Percentiles rank a stretch among this genome's conserved stretches.
Conservation (phyloP, 1,139 yeast species). For the Pichia cactophila region DNA sequence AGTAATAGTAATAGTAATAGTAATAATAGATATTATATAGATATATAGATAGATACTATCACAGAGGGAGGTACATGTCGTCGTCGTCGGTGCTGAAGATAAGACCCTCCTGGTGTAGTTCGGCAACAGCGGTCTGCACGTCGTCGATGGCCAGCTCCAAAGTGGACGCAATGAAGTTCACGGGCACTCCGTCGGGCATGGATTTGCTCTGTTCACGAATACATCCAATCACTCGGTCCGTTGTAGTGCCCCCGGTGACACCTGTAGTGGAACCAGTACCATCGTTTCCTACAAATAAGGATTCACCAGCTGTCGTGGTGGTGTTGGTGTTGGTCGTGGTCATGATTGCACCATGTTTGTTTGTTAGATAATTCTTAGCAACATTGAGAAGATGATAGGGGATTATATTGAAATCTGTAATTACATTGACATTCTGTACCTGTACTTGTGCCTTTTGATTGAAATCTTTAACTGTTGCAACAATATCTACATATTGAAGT, state of each 20-base stretch:
- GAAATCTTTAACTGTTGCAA: slow-evolving; percentile 68
- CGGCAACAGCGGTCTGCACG: slow-evolving; percentile 35
- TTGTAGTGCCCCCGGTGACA: not conserved
- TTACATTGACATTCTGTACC: slow-evolving; percentile 51
- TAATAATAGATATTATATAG: too few relatives aligned
- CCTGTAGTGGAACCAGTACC: not conserved
- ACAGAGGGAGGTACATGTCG: not conserved
- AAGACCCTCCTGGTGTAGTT: slow-evolving; percentile 56
- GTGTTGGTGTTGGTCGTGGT: slow-evolving; percentile 1
- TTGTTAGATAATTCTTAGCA: slow-evolving; percentile 35
- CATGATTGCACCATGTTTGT: slow-evolving; percentile 27
- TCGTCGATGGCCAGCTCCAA: slow-evolving; percentile 38
- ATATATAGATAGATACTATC: slow-evolving; percentile 21
- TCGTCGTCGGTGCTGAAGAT: slow-evolving; percentile 57
- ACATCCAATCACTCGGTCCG: slow-evolving; percentile 21
- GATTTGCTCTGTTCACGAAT: slow-evolving; percentile 43
- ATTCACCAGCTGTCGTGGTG: slow-evolving; percentile 7
- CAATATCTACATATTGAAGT: slow-evolving; percentile 52
- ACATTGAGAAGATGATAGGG: slow-evolving; percentile 72
- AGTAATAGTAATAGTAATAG: too few relatives aligned
- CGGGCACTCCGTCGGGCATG: slow-evolving; percentile 70
- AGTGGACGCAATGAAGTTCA: slow-evolving; percentile 50
- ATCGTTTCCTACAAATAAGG: not conserved
- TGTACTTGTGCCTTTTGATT: slow-evolving; percentile 60
- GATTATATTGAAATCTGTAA: slow-evolving; percentile 68